Evolutionary conservation across 140 eudicot genomes (phyloP).

Genomic region (Anethum foeniculum): DNA sequence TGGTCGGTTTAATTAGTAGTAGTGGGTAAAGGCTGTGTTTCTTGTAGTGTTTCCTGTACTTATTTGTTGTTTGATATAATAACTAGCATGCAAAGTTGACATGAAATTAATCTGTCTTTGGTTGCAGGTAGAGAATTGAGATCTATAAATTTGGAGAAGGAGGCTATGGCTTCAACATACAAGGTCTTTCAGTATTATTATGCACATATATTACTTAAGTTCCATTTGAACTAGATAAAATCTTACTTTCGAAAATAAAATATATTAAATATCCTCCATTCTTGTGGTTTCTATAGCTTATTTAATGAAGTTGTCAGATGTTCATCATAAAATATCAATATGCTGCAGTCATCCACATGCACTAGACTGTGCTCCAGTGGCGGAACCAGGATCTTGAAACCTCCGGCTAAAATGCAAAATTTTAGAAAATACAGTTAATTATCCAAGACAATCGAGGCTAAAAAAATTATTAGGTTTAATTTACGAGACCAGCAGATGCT

Average conservation of each 20-base stretch:
- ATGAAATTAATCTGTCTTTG: constrained; percentile 5
- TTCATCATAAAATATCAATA: background rate
- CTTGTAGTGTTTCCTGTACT: too few species aligned
- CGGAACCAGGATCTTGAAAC: too few species aligned
- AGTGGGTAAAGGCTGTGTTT: too few species aligned
- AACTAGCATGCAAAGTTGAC: background rate
- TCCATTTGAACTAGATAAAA: background rate
- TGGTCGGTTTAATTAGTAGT: too few species aligned
- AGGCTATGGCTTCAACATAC: constrained; percentile 16
- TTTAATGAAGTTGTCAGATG: background rate
- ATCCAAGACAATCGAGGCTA: too few species aligned
- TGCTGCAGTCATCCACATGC: background rate
- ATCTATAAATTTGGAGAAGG: constrained; percentile 12
- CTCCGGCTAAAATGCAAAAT: too few species aligned
- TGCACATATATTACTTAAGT: background rate
- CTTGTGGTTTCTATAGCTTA: background rate
- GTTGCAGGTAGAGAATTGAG: constrained; percentile 31
- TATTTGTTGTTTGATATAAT: too few species aligned
- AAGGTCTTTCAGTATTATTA: constrained; percentile 9
- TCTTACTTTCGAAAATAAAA: background rate
- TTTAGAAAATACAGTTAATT: too few species aligned
- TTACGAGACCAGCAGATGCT: too few species aligned
- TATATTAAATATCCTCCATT: background rate
- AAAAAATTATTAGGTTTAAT: too few species aligned
- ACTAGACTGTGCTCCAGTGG: too few species aligned